Conservation (phyloP, 1,284 basidiomycete species). For the Cystobasidium pallidum region DNA sequence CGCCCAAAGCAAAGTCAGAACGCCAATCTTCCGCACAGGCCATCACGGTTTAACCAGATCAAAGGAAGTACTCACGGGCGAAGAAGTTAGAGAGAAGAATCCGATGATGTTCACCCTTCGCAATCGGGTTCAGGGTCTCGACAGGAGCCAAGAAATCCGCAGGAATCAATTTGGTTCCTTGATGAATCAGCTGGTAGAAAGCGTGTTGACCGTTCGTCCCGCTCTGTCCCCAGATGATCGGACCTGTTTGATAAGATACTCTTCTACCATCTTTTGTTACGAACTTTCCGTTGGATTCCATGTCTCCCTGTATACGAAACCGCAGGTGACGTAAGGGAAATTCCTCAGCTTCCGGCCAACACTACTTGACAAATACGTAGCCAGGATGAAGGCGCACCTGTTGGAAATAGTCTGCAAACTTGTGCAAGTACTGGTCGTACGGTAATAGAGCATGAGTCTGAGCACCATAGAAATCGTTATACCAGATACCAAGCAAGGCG, state of each 20-base stretch:
- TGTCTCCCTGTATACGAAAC: slow-evolving; percentile 84
- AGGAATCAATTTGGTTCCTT: slow-evolving; percentile 55
- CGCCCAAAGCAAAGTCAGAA: no score
- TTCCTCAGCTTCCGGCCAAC: no score
- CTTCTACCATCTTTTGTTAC: slow-evolving; percentile 90
- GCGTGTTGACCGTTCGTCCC: slow-evolving; percentile 98
- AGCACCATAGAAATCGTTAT: slow-evolving; percentile 95
- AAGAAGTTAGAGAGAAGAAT: slow-evolving; percentile 98
- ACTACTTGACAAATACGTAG: no score
- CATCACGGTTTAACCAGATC: no score
- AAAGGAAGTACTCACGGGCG: slow-evolving; percentile 63
- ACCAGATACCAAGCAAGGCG: slow-evolving; percentile 94
- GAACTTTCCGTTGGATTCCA: slow-evolving; percentile 99
- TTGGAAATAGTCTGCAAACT: slow-evolving; percentile 99
- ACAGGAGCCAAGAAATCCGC: slow-evolving; percentile 91
- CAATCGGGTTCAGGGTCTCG: slow-evolving; percentile 88
- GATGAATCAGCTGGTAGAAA: slow-evolving; percentile 71
- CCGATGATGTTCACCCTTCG: slow-evolving; percentile 86
- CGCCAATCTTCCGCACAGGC: no score
- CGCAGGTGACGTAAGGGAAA: no score
- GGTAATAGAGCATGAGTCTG: slow-evolving; percentile 90
- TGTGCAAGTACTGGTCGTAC: slow-evolving; percentile 96
- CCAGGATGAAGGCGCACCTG: slow-evolving; percentile 66
- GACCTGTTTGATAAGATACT: slow-evolving; percentile 96
- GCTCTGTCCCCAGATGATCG: slow-evolving; percentile 97